These are phyloP conservation scores for Rugonectria rugulosa DNA, from an alignment of 2,329 filamentous ascomycete species.

Conservation along the genomic window DNA sequence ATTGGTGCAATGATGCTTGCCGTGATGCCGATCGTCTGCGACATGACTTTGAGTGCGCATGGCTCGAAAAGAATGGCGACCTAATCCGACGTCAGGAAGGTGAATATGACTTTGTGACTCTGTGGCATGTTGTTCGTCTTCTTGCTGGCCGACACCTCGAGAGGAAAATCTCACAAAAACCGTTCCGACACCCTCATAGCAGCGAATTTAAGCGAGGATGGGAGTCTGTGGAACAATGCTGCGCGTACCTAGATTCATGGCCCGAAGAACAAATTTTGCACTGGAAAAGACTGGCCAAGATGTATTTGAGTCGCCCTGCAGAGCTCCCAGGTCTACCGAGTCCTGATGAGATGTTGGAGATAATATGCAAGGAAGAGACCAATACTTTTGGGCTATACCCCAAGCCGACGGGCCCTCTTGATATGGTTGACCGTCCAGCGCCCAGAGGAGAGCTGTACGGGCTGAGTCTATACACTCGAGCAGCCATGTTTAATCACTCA, in stretches of 20 bases:
- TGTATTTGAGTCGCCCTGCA: conserved; percentile 32
- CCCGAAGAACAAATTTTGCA: conserved; percentile 35
- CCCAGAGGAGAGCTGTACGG: conserved; percentile 37
- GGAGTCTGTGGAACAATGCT: conserved; percentile 37
- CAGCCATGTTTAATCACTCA: conserved; percentile 42
- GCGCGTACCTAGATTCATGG: conserved; percentile 41
- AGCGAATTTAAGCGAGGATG: conserved; percentile 34
- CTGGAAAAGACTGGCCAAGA: conserved; percentile 35
- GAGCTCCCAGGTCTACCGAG: conserved; percentile 23
- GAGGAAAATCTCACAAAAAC: not conserved
- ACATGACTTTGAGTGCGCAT: conserved; percentile 39
- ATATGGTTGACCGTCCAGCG: conserved; percentile 13
- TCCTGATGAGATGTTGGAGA: conserved; percentile 29
- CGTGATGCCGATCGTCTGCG: conserved; percentile 28
- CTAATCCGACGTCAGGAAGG: conserved; percentile 27
- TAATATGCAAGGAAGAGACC: conserved; percentile 42
- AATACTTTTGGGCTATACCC: conserved; percentile 41
- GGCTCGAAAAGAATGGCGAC: conserved; percentile 32
- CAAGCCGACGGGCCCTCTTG: conserved; percentile 30
- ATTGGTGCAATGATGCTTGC: conserved; percentile 38
- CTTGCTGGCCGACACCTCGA: conserved; percentile 37
- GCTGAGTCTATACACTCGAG: conserved; percentile 37
- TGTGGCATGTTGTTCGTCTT: conserved; percentile 41
- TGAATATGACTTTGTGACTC: conserved; percentile 38
- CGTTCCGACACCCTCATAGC: conserved; percentile 16